Percentiles rank a stretch among this genome's conserved stretches.
phyloP scores from a whole-genome alignment of 1,139 yeast genomes.

The Yamadazyma blattariae region DNA sequence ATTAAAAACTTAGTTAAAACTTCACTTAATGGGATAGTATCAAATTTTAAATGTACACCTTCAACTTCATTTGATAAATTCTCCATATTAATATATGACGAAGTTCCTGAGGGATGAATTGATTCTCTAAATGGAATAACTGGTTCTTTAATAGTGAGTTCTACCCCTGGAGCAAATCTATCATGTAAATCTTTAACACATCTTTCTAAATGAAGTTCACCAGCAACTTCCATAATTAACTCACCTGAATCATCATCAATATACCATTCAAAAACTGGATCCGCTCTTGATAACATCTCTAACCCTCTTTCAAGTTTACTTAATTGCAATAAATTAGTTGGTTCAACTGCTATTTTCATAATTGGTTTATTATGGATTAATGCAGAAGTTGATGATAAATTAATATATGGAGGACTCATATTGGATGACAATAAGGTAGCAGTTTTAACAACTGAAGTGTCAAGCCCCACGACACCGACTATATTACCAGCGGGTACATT shows the following conservation, averaged over 20 bases:
- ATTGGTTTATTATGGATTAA: conserved; percentile 74
- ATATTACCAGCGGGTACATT: conserved; percentile 93
- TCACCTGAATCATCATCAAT: conserved; percentile 85
- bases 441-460: conserved; percentile 74
- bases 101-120: conserved; percentile 29
- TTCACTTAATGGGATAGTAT: conserved; percentile 57
- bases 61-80: conserved; percentile 29
- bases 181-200: conserved; percentile 86
- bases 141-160: conserved; percentile 83
- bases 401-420: conserved; percentile 54
- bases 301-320: conserved; percentile 76
- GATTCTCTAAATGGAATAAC: conserved; percentile 95
- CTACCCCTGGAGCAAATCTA: conserved; percentile 84
- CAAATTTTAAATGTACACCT: conserved; percentile 50
- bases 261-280: conserved; percentile 87
- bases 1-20: conserved; percentile 50
- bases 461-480: conserved; percentile 92
- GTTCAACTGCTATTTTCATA: conserved; percentile 91
- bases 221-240: conserved; percentile 90
- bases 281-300: conserved; percentile 77
- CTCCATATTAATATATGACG: conserved; percentile 16
- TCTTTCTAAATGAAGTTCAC: conserved; percentile 89
- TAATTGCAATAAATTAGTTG: conserved; percentile 80
- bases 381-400: conserved; percentile 58
- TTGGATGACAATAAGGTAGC: conserved; percentile 61